phyloP scores from a whole-genome alignment of 2,329 filamentous ascomycete species.

The Cylindrodendrum hubeiense region DNA sequence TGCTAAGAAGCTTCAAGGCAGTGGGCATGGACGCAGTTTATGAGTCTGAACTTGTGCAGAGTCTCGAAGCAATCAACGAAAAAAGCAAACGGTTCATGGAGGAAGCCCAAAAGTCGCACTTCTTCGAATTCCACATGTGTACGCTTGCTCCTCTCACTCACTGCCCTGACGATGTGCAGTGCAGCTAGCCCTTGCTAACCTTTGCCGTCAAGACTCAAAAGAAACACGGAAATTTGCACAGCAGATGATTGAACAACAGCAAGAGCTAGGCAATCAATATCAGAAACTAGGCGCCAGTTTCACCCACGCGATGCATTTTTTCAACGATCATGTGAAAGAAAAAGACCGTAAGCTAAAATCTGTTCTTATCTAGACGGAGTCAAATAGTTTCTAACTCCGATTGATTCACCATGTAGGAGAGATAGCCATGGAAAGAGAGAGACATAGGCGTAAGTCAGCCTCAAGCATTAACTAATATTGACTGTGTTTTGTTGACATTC shows the following conservation, averaged over 20 bases:
- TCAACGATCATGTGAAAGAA: not conserved
- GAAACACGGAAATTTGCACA: not conserved
- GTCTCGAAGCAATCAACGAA: not conserved
- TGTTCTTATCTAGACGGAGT: not conserved
- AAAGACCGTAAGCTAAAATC: not conserved
- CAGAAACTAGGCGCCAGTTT: not conserved
- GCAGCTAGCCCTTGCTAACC: not conserved
- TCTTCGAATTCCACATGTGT: constrained; percentile 7
- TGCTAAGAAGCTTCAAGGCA: not conserved
- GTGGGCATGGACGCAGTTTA: not conserved
- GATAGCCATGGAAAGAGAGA: not conserved
- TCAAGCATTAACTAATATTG: not conserved
- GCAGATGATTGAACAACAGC: not conserved
- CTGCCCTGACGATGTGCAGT: not conserved
- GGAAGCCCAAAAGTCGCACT: constrained; percentile 11
- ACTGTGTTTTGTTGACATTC: not conserved
- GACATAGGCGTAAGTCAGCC: not conserved
- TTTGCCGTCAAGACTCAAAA: not conserved
- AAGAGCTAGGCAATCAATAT: not conserved
- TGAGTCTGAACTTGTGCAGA: not conserved
- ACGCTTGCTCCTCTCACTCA: not conserved
- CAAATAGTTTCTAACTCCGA: not conserved
- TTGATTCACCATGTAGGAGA: not conserved
- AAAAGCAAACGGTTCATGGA: constrained; percentile 10
- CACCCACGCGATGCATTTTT: not conserved